Conservation (phyloP, 768 basidiomycete genomes). For the Trametes villosa region DNA sequence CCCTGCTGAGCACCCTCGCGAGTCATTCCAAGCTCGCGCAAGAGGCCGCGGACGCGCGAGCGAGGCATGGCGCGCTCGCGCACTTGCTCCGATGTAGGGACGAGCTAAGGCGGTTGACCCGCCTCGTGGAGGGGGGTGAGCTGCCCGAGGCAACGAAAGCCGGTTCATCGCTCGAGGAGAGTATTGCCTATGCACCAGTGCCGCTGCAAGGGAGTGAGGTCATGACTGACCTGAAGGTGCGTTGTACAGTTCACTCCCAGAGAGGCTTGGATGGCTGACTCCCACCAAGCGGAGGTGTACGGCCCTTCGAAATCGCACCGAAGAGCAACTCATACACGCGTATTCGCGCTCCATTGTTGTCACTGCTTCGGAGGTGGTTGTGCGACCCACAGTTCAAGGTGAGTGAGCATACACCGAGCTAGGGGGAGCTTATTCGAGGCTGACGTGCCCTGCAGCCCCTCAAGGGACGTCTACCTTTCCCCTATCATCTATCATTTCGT, state of each 20-base stretch:
- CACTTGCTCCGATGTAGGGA: conserved; percentile 58
- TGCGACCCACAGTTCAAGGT: conserved; percentile 57
- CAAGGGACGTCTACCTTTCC: conserved; percentile 55
- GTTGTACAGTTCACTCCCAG: conserved; percentile 18
- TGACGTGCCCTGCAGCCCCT: conserved; percentile 47
- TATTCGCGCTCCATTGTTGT: conserved; percentile 62
- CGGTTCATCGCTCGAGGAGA: conserved; percentile 44
- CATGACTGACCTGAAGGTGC: conserved; percentile 61
- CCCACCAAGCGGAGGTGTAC: conserved; percentile 55
- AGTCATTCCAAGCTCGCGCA: conserved; percentile 68
- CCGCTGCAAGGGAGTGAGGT: conserved; percentile 58
- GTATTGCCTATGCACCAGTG: conserved; percentile 52
- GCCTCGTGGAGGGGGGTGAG: conserved; percentile 56
- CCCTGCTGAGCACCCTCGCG: conserved; percentile 56
- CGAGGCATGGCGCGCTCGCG: conserved; percentile 52
- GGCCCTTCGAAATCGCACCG: conserved; percentile 52
- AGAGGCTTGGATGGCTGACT: neutral
- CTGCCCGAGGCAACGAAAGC: conserved; percentile 65
- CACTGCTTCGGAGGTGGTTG: conserved; percentile 50
- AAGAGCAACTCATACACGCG: conserved; percentile 75
- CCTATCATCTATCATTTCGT: conserved; percentile 59
- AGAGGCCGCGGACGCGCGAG: conserved; percentile 58
- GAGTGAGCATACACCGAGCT: conserved; percentile 35
- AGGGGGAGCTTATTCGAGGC: too few relatives aligned
- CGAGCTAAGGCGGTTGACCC: conserved; percentile 49